Evolutionary conservation across 2,329 filamentous ascomycete genomes (phyloP).

Genomic region (Talaromyces sp.): DNA sequence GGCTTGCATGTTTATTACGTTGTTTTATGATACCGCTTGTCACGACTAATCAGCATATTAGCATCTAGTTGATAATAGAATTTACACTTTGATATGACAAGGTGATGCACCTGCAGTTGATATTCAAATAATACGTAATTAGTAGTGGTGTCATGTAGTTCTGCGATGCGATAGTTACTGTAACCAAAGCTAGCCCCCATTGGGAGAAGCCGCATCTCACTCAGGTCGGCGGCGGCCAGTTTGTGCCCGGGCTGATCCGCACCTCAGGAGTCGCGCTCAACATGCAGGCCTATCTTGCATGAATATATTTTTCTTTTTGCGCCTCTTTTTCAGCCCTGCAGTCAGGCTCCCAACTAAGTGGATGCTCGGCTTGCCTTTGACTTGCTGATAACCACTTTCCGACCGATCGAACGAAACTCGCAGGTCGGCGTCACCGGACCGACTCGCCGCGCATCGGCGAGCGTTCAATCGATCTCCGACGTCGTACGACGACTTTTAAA

Average conservation of each 20-base stretch:
- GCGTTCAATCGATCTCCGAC: neutral
- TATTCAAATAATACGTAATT: no score
- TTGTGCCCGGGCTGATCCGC: no score
- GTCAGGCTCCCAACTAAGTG: no score
- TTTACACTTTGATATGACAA: neutral
- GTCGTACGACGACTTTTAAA: neutral
- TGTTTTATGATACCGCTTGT: neutral
- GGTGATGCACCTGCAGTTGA: no score
- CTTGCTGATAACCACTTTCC: neutral
- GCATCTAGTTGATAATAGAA: neutral
- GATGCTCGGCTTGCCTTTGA: neutral
- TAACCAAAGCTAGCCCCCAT: neutral
- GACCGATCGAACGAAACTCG: constrained; percentile 1
- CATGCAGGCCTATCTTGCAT: neutral
- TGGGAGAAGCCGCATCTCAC: neutral
- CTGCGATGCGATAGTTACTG: no score
- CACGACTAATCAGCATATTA: neutral
- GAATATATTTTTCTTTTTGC: neutral
- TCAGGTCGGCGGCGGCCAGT: no score
- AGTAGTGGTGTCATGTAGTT: no score
- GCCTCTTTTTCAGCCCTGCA: neutral
- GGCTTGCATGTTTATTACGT: neutral
- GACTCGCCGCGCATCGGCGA: constrained; percentile 5
- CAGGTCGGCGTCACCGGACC: constrained; percentile 3
- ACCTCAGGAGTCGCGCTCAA: neutral